These are phyloP conservation scores for Penicillium sp. DNA, from an alignment of 2,329 filamentous ascomycete species.

Conservation along the genomic window DNA sequence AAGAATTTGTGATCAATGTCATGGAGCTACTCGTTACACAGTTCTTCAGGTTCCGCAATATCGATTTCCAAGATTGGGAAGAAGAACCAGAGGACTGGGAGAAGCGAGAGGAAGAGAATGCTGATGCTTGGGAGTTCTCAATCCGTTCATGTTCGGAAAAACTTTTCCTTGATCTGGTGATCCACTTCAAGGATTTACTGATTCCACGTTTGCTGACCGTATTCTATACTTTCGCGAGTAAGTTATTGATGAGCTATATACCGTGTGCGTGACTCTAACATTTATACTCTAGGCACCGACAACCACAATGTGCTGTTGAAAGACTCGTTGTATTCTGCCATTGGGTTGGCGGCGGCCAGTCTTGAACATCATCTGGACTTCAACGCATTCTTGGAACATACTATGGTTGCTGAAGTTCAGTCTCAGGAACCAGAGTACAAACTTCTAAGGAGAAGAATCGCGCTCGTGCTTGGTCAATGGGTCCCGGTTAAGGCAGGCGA, in stretches of 20 bases:
- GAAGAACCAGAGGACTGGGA: constrained; percentile 97
- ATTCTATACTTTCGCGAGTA: constrained; percentile 73
- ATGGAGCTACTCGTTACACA: constrained; percentile 81
- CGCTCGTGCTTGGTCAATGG: constrained; percentile 88
- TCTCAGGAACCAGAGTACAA: constrained; percentile 66
- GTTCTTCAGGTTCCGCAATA: constrained; percentile 81
- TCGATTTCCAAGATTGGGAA: constrained; percentile 87
- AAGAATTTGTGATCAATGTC: constrained; percentile 74
- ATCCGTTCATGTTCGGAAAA: constrained; percentile 91
- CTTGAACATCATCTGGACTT: constrained; percentile 77
- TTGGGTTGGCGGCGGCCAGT: constrained; percentile 79
- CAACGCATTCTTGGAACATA: constrained; percentile 71
- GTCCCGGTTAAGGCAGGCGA: constrained; percentile 72
- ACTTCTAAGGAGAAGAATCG: constrained; percentile 79
- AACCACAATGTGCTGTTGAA: constrained; percentile 76
- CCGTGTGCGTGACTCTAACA: constrained; percentile 15
- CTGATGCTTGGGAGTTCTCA: constrained; percentile 87
- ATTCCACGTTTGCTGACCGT: constrained; percentile 76
- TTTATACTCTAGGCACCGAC: constrained; percentile 44
- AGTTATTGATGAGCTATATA: constrained; percentile 30
- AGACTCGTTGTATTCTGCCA: constrained; percentile 90
- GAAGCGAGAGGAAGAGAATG: constrained; percentile 77
- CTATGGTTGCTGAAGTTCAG: constrained; percentile 76
- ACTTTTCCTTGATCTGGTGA: constrained; percentile 85
- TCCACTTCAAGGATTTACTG: constrained; percentile 80